Conservation (phyloP, 2,329 filamentous ascomycete genomes). For the Ophioceras dolichostomum region DNA sequence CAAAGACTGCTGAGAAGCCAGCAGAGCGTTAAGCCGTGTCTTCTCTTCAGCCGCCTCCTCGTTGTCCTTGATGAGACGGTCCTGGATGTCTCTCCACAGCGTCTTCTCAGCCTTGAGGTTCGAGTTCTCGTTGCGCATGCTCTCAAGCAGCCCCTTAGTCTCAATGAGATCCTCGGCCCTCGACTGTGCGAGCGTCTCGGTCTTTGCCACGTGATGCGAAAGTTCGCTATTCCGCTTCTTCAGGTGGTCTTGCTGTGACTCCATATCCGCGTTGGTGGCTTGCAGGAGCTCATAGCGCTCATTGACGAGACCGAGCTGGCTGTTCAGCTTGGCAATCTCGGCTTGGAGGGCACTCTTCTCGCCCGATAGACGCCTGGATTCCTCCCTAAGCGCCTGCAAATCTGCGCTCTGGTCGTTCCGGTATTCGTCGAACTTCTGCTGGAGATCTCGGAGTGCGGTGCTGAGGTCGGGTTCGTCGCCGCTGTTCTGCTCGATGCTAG, state of each 20-base stretch:
- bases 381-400: constrained; percentile 69
- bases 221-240: constrained; percentile 69
- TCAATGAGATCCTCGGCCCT: constrained; percentile 89
- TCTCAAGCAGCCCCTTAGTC: constrained; percentile 67
- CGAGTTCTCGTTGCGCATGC: constrained; percentile 77
- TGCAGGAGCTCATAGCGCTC: constrained; percentile 86
- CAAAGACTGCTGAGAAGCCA: constrained; percentile 75
- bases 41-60: constrained; percentile 76
- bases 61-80: constrained; percentile 78
- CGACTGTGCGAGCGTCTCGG: constrained; percentile 83
- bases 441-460: constrained; percentile 73
- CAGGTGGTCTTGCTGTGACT: constrained; percentile 74
- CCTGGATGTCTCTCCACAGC: constrained; percentile 87
- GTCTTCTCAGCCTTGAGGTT: constrained; percentile 94
- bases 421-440: constrained; percentile 81
- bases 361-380: constrained; percentile 67
- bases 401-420: constrained; percentile 76
- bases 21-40: constrained; percentile 66
- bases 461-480: constrained; percentile 57
- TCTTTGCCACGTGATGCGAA: constrained; percentile 74
- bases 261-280: constrained; percentile 71
- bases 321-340: constrained; percentile 67
- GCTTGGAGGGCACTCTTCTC: constrained; percentile 76
- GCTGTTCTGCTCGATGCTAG: constrained; percentile 48
- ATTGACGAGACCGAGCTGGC: constrained; percentile 68